Evolutionary conservation across 1,284 basidiomycete genomes (phyloP).

Genomic region (Trichosporon inkin): DNA sequence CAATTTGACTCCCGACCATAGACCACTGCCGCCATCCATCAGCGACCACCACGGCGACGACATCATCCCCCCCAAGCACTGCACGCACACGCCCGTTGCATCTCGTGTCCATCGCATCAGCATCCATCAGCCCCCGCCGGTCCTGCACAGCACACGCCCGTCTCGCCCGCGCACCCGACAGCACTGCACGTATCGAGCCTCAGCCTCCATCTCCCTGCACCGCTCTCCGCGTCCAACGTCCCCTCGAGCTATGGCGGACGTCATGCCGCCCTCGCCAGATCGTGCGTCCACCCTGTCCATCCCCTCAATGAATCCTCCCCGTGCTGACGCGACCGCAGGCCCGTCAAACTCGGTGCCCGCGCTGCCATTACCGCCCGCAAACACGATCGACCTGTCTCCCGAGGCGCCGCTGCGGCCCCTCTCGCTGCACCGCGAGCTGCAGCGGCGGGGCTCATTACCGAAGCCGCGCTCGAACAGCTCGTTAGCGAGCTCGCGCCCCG

Average conservation of each 20-base stretch:
- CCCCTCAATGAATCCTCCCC: no score
- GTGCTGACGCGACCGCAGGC: background rate
- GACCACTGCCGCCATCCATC: background rate
- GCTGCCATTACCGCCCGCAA: background rate
- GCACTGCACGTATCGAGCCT: no score
- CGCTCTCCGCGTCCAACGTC: no score
- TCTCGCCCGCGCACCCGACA: no score
- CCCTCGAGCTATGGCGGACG: slow-evolving; percentile 1
- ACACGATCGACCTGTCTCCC: background rate
- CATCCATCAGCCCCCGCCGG: no score
- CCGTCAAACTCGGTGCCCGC: background rate
- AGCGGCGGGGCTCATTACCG: slow-evolving; percentile 1
- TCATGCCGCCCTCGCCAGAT: slow-evolving; percentile 2
- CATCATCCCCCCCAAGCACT: background rate
- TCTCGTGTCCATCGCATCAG: background rate
- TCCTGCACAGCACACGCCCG: no score
- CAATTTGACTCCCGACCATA: slow-evolving; percentile 7
- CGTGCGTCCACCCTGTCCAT: background rate
- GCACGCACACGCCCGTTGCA: background rate
- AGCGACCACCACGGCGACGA: background rate
- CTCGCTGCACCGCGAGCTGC: slow-evolving; percentile 1
- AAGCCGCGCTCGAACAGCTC: slow-evolving; percentile 29
- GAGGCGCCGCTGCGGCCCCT: slow-evolving; percentile 2
- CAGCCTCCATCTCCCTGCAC: no score
- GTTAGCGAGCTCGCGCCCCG: slow-evolving; percentile 37